These are phyloP conservation scores for Fusarium kyushuense DNA, from an alignment of 2,329 filamentous ascomycete genomes.

Conservation along the genomic window DNA sequence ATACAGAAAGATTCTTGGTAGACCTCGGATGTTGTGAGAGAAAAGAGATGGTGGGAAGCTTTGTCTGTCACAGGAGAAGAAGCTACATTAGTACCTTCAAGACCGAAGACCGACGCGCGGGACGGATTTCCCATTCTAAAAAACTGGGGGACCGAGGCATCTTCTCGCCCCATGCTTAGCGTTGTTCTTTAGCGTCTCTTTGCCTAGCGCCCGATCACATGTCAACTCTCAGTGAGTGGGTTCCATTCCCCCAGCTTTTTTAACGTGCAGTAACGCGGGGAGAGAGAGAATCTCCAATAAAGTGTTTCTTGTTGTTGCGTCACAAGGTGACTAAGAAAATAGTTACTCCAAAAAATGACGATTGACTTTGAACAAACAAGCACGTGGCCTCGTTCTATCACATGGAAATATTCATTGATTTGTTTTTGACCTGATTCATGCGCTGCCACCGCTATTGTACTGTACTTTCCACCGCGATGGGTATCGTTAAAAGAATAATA, in stretches of 20 bases:
- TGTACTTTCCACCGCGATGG: slow-evolving; percentile 1
- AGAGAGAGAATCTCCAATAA: slow-evolving; percentile 16
- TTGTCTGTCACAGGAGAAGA: slow-evolving; percentile 35
- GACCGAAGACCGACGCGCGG: slow-evolving; percentile 18
- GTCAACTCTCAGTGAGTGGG: slow-evolving; percentile 26
- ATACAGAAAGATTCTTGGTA: slow-evolving; percentile 40
- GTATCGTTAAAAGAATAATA: slow-evolving; percentile 11
- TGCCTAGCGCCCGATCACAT: slow-evolving; percentile 47
- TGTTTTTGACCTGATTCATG: slow-evolving; percentile 18
- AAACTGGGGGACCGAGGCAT: slow-evolving; percentile 53
- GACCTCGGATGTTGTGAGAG: slow-evolving; percentile 48
- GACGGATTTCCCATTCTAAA: slow-evolving; percentile 13
- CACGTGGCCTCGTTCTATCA: slow-evolving; percentile 35
- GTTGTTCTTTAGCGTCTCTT: slow-evolving; percentile 37
- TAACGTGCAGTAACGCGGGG: slow-evolving; percentile 23
- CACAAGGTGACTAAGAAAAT: slow-evolving; percentile 35
- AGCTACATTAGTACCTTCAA: slow-evolving; percentile 15
- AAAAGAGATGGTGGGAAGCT: slow-evolving; percentile 34
- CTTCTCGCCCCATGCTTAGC: slow-evolving; percentile 45
- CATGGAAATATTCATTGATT: slow-evolving; percentile 30
- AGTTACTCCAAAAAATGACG: slow-evolving; percentile 33
- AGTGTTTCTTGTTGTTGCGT: slow-evolving; percentile 26
- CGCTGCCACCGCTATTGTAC: not conserved
- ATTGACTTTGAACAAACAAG: slow-evolving; percentile 12
- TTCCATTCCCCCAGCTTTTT: slow-evolving; percentile 44